A percentile compares a stretch with the other conserved stretches of the same genome.
Conservation (phyloP, 2,329 filamentous ascomycete genomes). For the Aspergillus pseudonomiae region DNA sequence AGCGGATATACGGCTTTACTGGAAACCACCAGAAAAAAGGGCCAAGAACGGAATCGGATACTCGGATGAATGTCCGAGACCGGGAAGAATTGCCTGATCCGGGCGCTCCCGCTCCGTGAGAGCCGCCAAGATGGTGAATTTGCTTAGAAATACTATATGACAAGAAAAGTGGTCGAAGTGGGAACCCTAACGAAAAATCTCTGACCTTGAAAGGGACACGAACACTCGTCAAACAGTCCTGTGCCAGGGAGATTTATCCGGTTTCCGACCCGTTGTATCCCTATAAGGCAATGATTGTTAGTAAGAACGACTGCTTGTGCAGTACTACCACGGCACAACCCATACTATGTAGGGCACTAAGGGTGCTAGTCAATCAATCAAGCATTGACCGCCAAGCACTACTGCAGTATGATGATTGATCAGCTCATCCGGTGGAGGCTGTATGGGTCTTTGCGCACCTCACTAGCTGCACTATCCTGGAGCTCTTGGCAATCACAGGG, state of each 20-base stretch:
- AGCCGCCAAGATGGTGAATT: constrained; percentile 8
- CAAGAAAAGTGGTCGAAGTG: neutral
- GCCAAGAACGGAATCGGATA: constrained; percentile 4
- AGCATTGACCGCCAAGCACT: constrained; percentile 21
- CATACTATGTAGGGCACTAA: constrained; percentile 1
- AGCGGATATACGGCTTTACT: constrained; percentile 19
- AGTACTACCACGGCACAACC: neutral
- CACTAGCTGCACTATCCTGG: neutral
- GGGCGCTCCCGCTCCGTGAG: constrained; percentile 11
- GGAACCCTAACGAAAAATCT: neutral
- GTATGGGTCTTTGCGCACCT: neutral
- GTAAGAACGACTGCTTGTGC: neutral
- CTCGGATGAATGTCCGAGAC: constrained; percentile 11
- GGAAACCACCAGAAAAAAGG: neutral
- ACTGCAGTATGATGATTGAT: constrained; percentile 13
- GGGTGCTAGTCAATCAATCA: constrained; percentile 12
- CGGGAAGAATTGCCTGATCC: constrained; percentile 21
- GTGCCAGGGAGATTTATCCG: neutral
- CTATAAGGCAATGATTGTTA: constrained; percentile 20
- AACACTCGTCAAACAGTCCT: neutral
- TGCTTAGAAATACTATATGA: neutral
- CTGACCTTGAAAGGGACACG: neutral
- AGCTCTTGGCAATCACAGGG: neutral
- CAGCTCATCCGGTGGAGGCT: constrained; percentile 7
- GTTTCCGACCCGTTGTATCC: constrained; percentile 17